Conservation (phyloP, 495 filamentous ascomycete species). For the Letharia columbiana region DNA sequence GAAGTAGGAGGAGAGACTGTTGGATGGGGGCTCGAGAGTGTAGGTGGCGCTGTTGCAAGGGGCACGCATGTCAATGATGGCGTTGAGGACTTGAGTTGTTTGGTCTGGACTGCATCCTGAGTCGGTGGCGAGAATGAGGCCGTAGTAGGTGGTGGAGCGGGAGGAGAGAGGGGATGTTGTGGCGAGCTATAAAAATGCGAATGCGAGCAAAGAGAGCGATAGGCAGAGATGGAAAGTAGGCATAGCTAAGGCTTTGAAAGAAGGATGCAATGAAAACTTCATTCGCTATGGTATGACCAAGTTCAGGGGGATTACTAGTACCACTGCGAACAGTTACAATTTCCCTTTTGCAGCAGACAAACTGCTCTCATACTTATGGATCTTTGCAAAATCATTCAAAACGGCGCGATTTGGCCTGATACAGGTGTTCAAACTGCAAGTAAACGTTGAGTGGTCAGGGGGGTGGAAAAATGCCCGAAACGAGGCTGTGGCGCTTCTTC, state of each 20-base stretch:
- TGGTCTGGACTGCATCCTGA: neutral
- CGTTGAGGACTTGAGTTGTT: neutral
- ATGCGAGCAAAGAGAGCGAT: neutral
- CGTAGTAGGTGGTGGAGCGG: neutral
- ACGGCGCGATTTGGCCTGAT: neutral
- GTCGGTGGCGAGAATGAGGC: neutral
- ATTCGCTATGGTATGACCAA: neutral
- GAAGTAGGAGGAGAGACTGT: slow-evolving; percentile 7
- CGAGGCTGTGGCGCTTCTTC: neutral
- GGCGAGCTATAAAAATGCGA: neutral
- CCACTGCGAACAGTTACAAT: neutral
- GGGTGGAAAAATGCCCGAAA: neutral
- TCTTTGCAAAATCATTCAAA: neutral
- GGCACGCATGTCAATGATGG: neutral
- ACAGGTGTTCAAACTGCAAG: neutral
- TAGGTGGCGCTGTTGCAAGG: slow-evolving; percentile 1
- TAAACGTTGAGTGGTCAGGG: neutral
- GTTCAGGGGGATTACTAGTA: neutral
- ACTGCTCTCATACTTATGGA: neutral
- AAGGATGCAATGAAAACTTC: neutral
- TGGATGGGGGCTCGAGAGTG: neutral
- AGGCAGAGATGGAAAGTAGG: neutral
- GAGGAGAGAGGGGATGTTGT: slow-evolving; percentile 1
- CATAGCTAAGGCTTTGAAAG: neutral
- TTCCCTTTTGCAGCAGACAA: neutral